Evolutionary conservation across 1,284 basidiomycete species (phyloP), one percentile per base, ranked within the genome.

Genomic region (Xerocomus amazonicus): DNA sequence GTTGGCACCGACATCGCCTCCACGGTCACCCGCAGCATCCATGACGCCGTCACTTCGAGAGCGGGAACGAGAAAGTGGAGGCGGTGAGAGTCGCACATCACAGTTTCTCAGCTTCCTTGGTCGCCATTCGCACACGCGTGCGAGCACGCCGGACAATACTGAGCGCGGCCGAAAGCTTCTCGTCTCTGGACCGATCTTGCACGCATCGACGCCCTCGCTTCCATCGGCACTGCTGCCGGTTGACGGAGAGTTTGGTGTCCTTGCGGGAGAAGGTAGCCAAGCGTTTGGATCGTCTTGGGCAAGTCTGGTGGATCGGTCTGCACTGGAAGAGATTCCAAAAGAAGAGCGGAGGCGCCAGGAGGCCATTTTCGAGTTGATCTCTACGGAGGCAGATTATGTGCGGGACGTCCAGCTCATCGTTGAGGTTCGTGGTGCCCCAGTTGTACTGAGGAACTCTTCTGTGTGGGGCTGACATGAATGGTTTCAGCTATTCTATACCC

Each of bases 311-410:
- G 90, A 95, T 58, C 83, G 83, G 54, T 81, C 82, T 33, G 90
- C 89, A 0, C 69, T 97, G 31, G 83, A 85, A 23, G 89, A 81
- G 13, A 86, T 97, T 44, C 84, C 87, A 1, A 66, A 77, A 0
- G 72, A 73, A 34, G 94, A 97, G 65, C 78, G 94, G 36, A 88
- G 86, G 54, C 77, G 93, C 37, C 95, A 97, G 68, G 94, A 97
- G 74, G 83, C 81, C 0, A 95, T 96, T 42, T 97, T 95, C 62
- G 94, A 97, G 69, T 76, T 97, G 41, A 94, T 97, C 57, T 78
- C 79, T 3, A 97, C 94, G 0, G 95, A 97, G 66, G 77, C 75
- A 12, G 81, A 87, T 0, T 97, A 96, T 63, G 92, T 97, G 43
- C 79, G 90, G 23, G 91, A 95, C 67, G 67, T 97, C 39, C 94